Evolutionary conservation across 1,284 basidiomycete species (phyloP).

Genomic region (Naganishia liquefaciens): DNA sequence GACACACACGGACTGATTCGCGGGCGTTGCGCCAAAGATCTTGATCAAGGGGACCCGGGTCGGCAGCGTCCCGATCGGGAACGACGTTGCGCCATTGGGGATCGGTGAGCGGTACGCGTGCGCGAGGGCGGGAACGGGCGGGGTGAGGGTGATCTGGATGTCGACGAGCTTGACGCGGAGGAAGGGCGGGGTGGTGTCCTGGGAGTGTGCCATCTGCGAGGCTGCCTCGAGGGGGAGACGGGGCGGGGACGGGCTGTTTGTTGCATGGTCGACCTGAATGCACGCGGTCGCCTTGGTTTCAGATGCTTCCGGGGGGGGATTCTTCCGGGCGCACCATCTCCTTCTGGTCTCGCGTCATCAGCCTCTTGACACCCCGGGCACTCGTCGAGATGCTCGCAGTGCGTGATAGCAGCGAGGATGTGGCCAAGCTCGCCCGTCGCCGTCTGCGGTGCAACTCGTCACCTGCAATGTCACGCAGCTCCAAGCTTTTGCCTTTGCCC

Average conservation of each 20-base stretch:
- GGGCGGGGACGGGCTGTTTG: neutral
- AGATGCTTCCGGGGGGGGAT: too few species aligned
- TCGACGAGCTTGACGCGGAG: conserved; percentile 31
- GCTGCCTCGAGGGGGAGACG: neutral
- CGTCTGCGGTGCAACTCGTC: too few species aligned
- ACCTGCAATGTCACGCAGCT: too few species aligned
- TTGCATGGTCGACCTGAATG: too few species aligned
- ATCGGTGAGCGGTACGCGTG: conserved; percentile 61
- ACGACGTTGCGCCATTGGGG: conserved; percentile 43
- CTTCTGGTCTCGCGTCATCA: too few species aligned
- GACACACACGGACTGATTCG: conserved; percentile 75
- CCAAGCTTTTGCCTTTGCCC: too few species aligned
- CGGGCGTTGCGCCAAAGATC: conserved; percentile 80
- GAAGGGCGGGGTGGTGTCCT: conserved; percentile 13
- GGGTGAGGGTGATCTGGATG: conserved; percentile 38
- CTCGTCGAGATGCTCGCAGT: too few species aligned
- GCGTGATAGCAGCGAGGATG: too few species aligned
- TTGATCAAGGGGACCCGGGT: conserved; percentile 74
- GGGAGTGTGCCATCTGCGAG: neutral
- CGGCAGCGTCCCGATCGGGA: conserved; percentile 54
- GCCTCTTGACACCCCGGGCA: too few species aligned
- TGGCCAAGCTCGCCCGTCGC: too few species aligned
- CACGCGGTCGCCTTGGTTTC: neutral
- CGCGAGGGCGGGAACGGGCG: conserved; percentile 41
- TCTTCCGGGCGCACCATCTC: too few species aligned